Base-by-base conservation (phyloP, 2,329 filamentous ascomycete genomes). In the Colletotrichum gloeosporioides region DNA sequence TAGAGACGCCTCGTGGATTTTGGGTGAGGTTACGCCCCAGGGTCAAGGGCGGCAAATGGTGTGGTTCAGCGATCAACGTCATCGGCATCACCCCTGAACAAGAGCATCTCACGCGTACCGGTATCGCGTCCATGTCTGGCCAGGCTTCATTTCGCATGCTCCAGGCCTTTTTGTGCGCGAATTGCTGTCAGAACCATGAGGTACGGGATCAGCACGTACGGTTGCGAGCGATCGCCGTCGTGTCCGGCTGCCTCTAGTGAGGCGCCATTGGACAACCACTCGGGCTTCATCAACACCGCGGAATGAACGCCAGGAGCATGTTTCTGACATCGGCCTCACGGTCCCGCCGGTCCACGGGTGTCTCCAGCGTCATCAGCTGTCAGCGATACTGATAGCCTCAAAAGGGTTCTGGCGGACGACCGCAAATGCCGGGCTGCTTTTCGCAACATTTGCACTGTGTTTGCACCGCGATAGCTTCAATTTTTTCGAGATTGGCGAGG, bases 21-120 rank as follows among this genome's bases (percentile, higher is more conserved):
- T 61, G 59, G 31, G 63, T 34, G 34, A 76, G 57, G 65, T 65
- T 64, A 61, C 65, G 32, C 55, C 70, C 55, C 59, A 16, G 49
- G 22, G 32, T 16, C 9, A 57, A 68, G 15, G 57, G 57, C 49
- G 59, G 59, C 29, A 64, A 18, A 62, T 55, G 57, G 22, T 59
- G 70, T 76, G 64, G 64, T 74, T 71, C 57, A 74, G 74, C 64
- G 74, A 74, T 74, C 74, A 69, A 64, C 65, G 49, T 74, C 49
- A 65, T 69, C 64, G 18, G 59, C 69, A 34, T 59, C 49, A 15
- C 27, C 25, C 49, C 62, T 55, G 39, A 55, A n/a, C 15, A 57
- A 27, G 63, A 53, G 44, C 44, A 53, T 53, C n/a, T 53, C n/a
- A 53, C n/a, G 44, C 44, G 44, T 22, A 12, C n/a, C 44, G n/a